phyloP scores from a whole-genome alignment of 2,329 filamentous ascomycete species.

The Trichoderma oligosporum region DNA sequence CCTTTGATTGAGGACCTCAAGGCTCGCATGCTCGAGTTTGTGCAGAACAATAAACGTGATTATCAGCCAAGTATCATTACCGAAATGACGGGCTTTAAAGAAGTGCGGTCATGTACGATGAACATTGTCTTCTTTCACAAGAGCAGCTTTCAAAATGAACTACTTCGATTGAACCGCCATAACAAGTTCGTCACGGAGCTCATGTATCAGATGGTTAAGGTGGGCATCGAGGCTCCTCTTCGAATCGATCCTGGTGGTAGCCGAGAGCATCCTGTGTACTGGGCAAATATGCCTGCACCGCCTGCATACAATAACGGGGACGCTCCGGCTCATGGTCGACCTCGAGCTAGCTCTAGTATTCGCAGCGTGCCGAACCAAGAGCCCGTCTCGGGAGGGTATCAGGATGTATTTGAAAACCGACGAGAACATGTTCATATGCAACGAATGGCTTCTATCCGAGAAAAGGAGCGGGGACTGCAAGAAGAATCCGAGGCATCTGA shows the following conservation, averaged over 20 bases:
- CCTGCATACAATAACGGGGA: slow-evolving; percentile 32
- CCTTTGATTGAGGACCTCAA: slow-evolving; percentile 81
- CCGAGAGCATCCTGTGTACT: slow-evolving; percentile 63
- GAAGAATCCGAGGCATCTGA: slow-evolving; percentile 29
- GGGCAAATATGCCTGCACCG: slow-evolving; percentile 36
- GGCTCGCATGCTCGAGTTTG: slow-evolving; percentile 75
- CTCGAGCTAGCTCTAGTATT: slow-evolving; percentile 19
- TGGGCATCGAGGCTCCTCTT: slow-evolving; percentile 77
- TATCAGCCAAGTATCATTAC: slow-evolving; percentile 83
- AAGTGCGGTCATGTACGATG: slow-evolving; percentile 80
- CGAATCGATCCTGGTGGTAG: slow-evolving; percentile 62
- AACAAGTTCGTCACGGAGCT: slow-evolving; percentile 94
- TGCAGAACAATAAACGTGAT: slow-evolving; percentile 80
- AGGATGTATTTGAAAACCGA: slow-evolving; percentile 45
- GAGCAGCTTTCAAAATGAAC: slow-evolving; percentile 92
- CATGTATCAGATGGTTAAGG: slow-evolving; percentile 77
- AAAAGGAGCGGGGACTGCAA: slow-evolving; percentile 34
- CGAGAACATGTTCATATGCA: slow-evolving; percentile 35
- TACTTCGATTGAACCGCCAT: slow-evolving; percentile 80
- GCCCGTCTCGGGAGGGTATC: slow-evolving; percentile 38
- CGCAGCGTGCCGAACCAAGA: slow-evolving; percentile 30
- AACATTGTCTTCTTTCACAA: slow-evolving; percentile 98
- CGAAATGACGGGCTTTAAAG: slow-evolving; percentile 72
- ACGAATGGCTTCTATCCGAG: slow-evolving; percentile 37
- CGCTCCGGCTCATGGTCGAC: slow-evolving; percentile 18